Evolutionary conservation across 2,329 filamentous ascomycete genomes (phyloP), one percentile per base, ranked within the genome.

Genomic region (Lachnellula occidentalis): DNA sequence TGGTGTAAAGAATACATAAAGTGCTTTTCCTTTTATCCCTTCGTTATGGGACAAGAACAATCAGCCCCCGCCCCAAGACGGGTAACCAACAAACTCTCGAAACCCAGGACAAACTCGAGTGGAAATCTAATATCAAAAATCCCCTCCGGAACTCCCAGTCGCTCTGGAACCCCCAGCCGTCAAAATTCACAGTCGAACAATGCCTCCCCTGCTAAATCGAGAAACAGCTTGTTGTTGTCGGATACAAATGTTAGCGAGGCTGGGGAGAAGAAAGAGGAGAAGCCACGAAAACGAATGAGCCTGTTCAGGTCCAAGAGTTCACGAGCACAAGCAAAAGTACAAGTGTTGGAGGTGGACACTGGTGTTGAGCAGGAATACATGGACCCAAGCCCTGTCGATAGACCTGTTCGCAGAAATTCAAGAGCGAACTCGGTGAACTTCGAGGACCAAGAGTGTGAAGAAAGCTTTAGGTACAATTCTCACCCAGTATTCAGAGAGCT

Each of bases 1-100:
- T 43, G 51, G 43, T 41, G 45, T 22, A 24, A 37, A 45, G 14
- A 43, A 43, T 43, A 43, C 19, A 43, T 43, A 14, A 43, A 43
- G 11, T 11, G n/a, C 15, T 51, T 31, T 53, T 45, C 22, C 21
- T 48, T 34, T 51, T 31, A n/a, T 46, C 31, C 39, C 24, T 34
- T 48, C 56, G 61, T 31, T 39, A 67, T 67, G 66, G 66, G 65
- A 9, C 66, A 67, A 54, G 58, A 60, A 43, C 66, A 66, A 50
- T 66, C 64, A 11, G 51, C 47, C 19, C 55, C 60, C 36, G 50
- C 48, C 34, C 56, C 62, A 45, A 56, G 59, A 34, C 55, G 58
- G 53, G 45, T 55, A 6, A 51, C 54, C 12, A 67, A 67, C 42
- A 67, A 59, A 50, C 48, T 69, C n/a, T 68, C 66, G 15, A 69